Percentiles rank a stretch among this genome's conserved stretches.
These are phyloP conservation scores for Cercospora sp. DNA, from an alignment of 2,329 filamentous ascomycete species.

Conservation along the genomic window DNA sequence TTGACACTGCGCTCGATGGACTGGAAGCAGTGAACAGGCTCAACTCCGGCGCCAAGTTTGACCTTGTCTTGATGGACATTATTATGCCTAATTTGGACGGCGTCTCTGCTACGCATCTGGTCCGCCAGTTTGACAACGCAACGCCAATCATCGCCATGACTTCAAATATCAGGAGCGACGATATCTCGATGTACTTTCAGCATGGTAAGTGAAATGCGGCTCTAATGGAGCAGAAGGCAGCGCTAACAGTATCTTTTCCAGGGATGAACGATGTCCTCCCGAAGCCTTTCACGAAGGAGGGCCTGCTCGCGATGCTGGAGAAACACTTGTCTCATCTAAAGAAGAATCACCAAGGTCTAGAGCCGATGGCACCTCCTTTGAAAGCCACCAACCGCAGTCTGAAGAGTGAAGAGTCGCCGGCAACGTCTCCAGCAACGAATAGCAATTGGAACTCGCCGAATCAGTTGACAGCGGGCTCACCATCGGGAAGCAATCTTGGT, in stretches of 20 bases:
- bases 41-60: conserved; percentile 64
- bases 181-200: conserved; percentile 95
- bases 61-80: conserved; percentile 62
- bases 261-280: conserved; percentile 97
- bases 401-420: conserved; percentile 64
- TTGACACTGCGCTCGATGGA: conserved; percentile 74
- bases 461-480: conserved; percentile 59
- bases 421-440: conserved; percentile 60
- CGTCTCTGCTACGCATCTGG: conserved; percentile 89
- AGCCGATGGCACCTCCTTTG: conserved; percentile 55
- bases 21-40: conserved; percentile 90
- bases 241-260: conserved; percentile 41
- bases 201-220: conserved; percentile 67
- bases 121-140: conserved; percentile 78
- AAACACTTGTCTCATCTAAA: conserved; percentile 85
- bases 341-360: conserved; percentile 49
- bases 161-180: conserved; percentile 93
- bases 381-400: conserved; percentile 57
- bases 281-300: conserved; percentile 90
- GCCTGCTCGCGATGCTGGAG: conserved; percentile 76
- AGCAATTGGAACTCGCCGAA: conserved; percentile 66
- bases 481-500: conserved; percentile 50
- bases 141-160: conserved; percentile 98
- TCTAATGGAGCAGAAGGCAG: neutral
- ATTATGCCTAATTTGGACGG: conserved; percentile 97